phyloP scores from a whole-genome alignment of 805 yeast species.

The Metschnikowia lunata region DNA sequence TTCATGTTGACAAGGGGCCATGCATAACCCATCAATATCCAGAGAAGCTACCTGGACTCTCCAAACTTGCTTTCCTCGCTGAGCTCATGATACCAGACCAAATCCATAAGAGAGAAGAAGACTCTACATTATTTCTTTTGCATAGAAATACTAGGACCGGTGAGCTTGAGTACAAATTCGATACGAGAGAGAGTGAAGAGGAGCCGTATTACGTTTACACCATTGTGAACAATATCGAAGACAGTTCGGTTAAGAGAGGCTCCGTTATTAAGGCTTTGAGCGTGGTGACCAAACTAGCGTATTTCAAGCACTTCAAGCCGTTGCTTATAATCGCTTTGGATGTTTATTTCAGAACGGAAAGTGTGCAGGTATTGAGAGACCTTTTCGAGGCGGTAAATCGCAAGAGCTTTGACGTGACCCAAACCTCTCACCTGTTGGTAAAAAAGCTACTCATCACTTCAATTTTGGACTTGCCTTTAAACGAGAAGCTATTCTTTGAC shows the following conservation, averaged over 20 bases:
- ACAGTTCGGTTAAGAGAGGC: conserved; percentile 49
- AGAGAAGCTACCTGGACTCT: conserved; percentile 29
- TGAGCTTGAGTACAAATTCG: conserved; percentile 35
- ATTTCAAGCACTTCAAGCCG: conserved; percentile 57
- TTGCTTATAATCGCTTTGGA: conserved; percentile 51
- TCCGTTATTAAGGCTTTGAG: conserved; percentile 56
- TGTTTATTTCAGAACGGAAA: conserved; percentile 32
- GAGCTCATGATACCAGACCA: conserved; percentile 62
- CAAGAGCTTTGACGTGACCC: conserved; percentile 24
- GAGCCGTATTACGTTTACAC: conserved; percentile 53
- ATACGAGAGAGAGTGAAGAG: conserved; percentile 28
- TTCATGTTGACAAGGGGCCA: conserved; percentile 75
- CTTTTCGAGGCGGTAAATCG: conserved; percentile 31
- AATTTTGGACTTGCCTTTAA: conserved; percentile 39
- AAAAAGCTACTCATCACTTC: conserved; percentile 39
- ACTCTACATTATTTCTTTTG: conserved; percentile 53
- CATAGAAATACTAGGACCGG: conserved; percentile 40
- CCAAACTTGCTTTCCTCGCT: conserved; percentile 39
- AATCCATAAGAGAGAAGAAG: conserved; percentile 53
- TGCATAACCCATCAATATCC: conserved; percentile 61
- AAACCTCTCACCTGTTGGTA: conserved; percentile 24
- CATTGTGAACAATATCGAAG: conserved; percentile 46
- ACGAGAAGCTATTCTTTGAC: conserved; percentile 38
- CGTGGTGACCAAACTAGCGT: conserved; percentile 49
- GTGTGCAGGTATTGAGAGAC: conserved; percentile 20